phyloP scores from a whole-genome alignment of 2,329 filamentous ascomycete genomes.

The Sphaerulina musiva region DNA sequence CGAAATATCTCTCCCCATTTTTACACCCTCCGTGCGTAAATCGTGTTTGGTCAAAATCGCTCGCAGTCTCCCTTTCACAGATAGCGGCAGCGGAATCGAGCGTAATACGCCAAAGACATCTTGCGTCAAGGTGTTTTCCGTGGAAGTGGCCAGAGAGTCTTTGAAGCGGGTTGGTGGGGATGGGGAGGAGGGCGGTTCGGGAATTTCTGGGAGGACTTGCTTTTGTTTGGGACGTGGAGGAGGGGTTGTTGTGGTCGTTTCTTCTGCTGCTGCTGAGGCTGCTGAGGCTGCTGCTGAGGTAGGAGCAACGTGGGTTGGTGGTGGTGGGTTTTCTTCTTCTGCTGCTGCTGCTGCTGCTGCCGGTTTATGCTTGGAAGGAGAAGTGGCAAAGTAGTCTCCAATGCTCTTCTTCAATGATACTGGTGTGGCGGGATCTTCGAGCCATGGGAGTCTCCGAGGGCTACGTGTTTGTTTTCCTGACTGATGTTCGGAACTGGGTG shows the following conservation, averaged over 20 bases:
- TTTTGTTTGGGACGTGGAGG: no score
- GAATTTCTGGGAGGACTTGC: neutral
- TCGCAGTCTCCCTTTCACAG: conserved; percentile 35
- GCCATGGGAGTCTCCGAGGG: conserved; percentile 37
- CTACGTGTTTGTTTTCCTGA: conserved; percentile 26
- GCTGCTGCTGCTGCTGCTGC: neutral
- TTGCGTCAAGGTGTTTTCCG: conserved; percentile 24
- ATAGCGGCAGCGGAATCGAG: conserved; percentile 20
- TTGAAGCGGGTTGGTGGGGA: conserved; percentile 20
- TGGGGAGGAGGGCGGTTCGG: conserved; percentile 16
- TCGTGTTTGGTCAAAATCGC: conserved; percentile 51
- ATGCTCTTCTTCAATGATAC: conserved; percentile 26
- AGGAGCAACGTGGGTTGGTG: no score
- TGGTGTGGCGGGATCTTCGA: conserved; percentile 26
- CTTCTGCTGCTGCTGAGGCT: no score
- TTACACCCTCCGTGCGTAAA: conserved; percentile 54
- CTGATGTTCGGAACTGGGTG: conserved; percentile 25
- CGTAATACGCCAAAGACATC: conserved; percentile 24
- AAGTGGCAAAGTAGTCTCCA: conserved; percentile 24
- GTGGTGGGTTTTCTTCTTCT: no score
- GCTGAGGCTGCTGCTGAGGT: no score
- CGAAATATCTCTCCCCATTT: conserved; percentile 59
- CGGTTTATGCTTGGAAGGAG: conserved; percentile 21
- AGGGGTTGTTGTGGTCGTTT: no score
- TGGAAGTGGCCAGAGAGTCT: conserved; percentile 25